phyloP scores from a whole-genome alignment of 1,139 yeast genomes.

The Candida buenavistaensis region DNA sequence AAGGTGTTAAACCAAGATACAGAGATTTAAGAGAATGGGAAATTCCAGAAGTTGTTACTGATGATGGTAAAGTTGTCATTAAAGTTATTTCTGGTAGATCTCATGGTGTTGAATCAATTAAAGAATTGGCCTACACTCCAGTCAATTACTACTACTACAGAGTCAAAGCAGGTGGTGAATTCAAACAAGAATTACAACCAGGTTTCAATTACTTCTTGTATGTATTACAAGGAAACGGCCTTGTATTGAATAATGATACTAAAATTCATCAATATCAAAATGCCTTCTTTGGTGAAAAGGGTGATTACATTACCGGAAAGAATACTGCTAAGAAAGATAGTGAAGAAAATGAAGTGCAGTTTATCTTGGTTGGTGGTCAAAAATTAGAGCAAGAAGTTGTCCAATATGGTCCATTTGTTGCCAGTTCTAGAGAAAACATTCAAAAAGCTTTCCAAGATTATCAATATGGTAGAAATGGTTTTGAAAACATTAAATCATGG shows the following conservation, averaged over 20 bases:
- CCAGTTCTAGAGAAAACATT: slow-evolving; percentile 60
- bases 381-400: slow-evolving; percentile 73
- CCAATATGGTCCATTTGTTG: slow-evolving; percentile 91
- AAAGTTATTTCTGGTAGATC: slow-evolving; percentile 78
- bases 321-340: slow-evolving; percentile 38
- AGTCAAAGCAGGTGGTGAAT: slow-evolving; percentile 67
- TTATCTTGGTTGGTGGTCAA: slow-evolving; percentile 77
- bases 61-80: slow-evolving; percentile 66
- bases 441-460: slow-evolving; percentile 71
- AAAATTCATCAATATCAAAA: slow-evolving; percentile 50
- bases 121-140: slow-evolving; percentile 84
- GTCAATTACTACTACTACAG: slow-evolving; percentile 71
- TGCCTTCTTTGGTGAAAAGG: slow-evolving; percentile 67
- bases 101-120: slow-evolving; percentile 73
- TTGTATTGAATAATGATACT: slow-evolving; percentile 45
- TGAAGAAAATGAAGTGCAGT: slow-evolving; percentile 39
- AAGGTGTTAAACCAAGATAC: slow-evolving; percentile 73
- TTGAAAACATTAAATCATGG: slow-evolving; percentile 72
- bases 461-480: slow-evolving; percentile 68
- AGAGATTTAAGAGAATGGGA: slow-evolving; percentile 74
- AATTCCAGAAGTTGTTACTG: slow-evolving; percentile 63
- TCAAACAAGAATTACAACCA: slow-evolving; percentile 59
- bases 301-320: slow-evolving; percentile 53
- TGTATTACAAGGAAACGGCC: slow-evolving; percentile 59
- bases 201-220: slow-evolving; percentile 76